These are phyloP conservation scores for Porphyra umbilicalis DNA, from an alignment of 31 red algal genomes.

Conservation along the genomic window DNA sequence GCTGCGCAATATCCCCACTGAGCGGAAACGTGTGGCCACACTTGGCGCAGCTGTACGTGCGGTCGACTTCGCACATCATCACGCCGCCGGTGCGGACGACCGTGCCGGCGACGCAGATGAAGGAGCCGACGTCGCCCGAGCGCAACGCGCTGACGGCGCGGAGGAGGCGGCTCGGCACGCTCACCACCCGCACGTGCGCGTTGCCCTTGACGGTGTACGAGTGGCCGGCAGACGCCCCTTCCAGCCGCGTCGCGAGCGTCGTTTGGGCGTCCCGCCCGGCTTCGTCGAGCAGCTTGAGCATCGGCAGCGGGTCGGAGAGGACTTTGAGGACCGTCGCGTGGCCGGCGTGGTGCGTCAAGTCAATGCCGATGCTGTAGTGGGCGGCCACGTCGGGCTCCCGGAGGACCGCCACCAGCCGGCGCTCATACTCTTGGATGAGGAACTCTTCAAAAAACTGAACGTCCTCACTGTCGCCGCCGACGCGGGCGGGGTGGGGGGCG, in stretches of 20 bases:
- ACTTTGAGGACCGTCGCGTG: not conserved
- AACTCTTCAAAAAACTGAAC: constrained; percentile 19
- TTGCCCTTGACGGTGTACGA: constrained; percentile 9
- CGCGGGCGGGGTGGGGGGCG: too few relatives aligned
- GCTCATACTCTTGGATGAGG: constrained; percentile 2
- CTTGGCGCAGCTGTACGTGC: constrained; percentile 56
- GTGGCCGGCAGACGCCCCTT: not conserved
- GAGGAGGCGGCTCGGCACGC: constrained; percentile 6
- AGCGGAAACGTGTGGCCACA: constrained; percentile 63
- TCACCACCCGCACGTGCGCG: constrained; percentile 16
- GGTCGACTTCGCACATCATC: constrained; percentile 64
- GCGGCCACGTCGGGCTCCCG: constrained; percentile 11
- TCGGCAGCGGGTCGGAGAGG: not conserved
- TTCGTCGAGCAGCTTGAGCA: constrained; percentile 17
- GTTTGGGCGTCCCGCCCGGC: constrained; percentile 18
- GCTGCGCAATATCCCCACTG: constrained; percentile 34
- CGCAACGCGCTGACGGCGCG: constrained; percentile 48
- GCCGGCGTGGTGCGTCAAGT: constrained; percentile 8
- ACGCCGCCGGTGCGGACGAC: constrained; percentile 78
- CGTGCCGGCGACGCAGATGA: constrained; percentile 66
- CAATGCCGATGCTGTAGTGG: constrained; percentile 28
- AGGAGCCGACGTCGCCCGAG: constrained; percentile 47
- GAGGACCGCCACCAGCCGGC: constrained; percentile 2
- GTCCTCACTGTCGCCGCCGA: constrained; percentile 15
- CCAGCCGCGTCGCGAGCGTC: not conserved